A percentile compares a stretch with the other conserved stretches of the same genome.
Conservation (phyloP, 768 basidiomycete genomes). For the Albatrellus ellisii region DNA sequence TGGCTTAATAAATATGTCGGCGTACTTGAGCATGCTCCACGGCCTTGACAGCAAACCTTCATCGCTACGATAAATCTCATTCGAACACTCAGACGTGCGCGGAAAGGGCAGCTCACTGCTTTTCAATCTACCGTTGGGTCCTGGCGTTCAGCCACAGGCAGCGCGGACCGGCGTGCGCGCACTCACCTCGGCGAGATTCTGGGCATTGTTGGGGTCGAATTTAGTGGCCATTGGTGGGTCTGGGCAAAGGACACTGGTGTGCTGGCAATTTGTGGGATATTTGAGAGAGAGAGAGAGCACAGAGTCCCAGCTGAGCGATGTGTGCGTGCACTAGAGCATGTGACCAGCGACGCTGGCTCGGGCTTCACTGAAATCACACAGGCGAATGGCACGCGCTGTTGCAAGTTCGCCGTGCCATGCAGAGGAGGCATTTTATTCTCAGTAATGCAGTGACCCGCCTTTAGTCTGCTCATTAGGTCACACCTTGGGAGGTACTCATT, state of each 20-base stretch:
- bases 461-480: no score
- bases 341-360: no score
- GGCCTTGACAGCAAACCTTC: constrained; percentile 82
- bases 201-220: constrained; percentile 87
- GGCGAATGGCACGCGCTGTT: no score
- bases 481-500: no score
- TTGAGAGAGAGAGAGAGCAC: background rate
- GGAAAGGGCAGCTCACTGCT: constrained; percentile 53
- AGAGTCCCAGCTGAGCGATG: no score
- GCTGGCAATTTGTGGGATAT: constrained; percentile 11
- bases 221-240: constrained; percentile 14
- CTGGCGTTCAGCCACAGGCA: background rate
- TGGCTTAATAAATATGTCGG: no score
- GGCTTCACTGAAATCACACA: no score
- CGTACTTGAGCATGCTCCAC: constrained; percentile 92
- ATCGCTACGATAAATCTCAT: constrained; percentile 5
- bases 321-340: no score
- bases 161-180: background rate
- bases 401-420: no score
- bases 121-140: constrained; percentile 61
- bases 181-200: constrained; percentile 79
- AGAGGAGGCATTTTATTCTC: no score
- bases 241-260: background rate
- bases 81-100: background rate
- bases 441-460: no score